Conservation (phyloP, 768 basidiomycete species). For the Pleurotus citrinopileatus region DNA sequence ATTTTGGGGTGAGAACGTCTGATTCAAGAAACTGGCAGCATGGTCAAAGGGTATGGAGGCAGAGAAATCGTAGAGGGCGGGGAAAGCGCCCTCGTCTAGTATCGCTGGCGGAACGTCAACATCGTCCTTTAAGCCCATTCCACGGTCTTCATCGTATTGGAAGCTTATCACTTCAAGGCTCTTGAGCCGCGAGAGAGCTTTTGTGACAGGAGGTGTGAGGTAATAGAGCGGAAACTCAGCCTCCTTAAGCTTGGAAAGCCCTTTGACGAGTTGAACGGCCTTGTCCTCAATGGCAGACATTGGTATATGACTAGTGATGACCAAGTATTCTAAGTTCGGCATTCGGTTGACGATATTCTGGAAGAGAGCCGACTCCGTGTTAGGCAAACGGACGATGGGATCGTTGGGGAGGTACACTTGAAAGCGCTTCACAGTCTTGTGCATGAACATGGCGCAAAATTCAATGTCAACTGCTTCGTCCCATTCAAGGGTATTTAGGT, state of each 20-base stretch:
- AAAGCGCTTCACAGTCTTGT: conserved; percentile 42
- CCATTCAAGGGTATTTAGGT: conserved; percentile 52
- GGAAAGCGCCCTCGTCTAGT: conserved; percentile 48
- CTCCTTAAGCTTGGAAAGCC: conserved; percentile 41
- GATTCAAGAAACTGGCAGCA: conserved; percentile 40
- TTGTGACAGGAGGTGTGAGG: conserved; percentile 43
- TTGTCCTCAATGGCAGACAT: conserved; percentile 38
- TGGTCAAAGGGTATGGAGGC: conserved; percentile 43
- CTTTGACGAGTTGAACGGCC: conserved; percentile 34
- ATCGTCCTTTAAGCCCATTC: conserved; percentile 43
- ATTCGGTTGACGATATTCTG: conserved; percentile 44
- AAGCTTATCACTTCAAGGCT: conserved; percentile 50
- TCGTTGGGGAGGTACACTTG: conserved; percentile 22
- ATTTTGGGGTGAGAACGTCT: conserved; percentile 42
- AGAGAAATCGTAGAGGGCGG: conserved; percentile 49
- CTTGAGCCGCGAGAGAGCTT: conserved; percentile 40
- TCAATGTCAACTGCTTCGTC: conserved; percentile 20
- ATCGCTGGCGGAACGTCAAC: conserved; percentile 40
- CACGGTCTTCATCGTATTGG: conserved; percentile 45
- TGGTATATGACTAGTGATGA: conserved; percentile 41
- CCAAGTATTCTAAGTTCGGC: conserved; percentile 45
- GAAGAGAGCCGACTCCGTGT: conserved; percentile 21
- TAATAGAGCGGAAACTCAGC: conserved; percentile 52
- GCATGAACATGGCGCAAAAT: conserved; percentile 54
- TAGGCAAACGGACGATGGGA: conserved; percentile 18